phyloP scores from a whole-genome alignment of 129 eudicot species.

The Helianthus annuus region HanXRQr2.0-SUNRISE NC_035436.2:182793515-182794014 shows the following conservation, averaged over 20 bases:
- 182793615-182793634: background rate
- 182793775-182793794: background rate
- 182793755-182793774: background rate
- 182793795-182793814: background rate
- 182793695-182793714: background rate
- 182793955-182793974: conserved; percentile 8
- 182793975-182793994: background rate
- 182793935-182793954: background rate
- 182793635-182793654: background rate
- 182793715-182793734: background rate
- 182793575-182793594: background rate
- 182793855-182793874: background rate
- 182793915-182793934: background rate
- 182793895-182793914: too few relatives aligned
- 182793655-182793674: background rate
- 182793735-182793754: background rate
- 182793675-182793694: background rate
- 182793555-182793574: background rate
- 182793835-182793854: background rate
- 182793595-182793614: conserved; percentile 6
- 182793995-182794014: background rate
- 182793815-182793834: background rate
- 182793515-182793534: background rate
- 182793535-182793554: background rate
- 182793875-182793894: background rate